Evolutionary conservation across 306 rosid species (phyloP), one percentile per base, ranked within the genome.

Genomic region (Vigna reflexopilosa): DNA sequence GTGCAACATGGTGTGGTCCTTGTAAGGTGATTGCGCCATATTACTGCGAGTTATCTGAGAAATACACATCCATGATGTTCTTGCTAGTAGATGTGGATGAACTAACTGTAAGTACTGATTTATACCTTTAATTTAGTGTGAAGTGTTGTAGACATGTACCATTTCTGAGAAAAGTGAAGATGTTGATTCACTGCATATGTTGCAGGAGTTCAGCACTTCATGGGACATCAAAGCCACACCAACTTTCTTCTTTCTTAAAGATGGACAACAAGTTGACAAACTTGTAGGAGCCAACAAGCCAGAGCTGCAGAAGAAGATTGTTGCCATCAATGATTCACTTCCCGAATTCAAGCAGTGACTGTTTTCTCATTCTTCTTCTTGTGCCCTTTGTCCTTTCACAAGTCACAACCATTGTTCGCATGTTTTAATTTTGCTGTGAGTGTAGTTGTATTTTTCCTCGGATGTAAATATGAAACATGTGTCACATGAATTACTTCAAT

Each of bases 191-290:
- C 49, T 83, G 75, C 68, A 58, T 67, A 44, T 81, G 72, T 64
- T 83, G 76, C 89, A 96, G 99, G 99, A 96, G 32, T 96, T 96
- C 68, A 93, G 98, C 85, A 81, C 94, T 75, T 83, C 97, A 12
- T 96, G 96, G 99, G 99, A 96, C 75, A 93, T 96, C 66, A 96
- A 96, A 83, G 99, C 98, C 73, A 96, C 99, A 61, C 99, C 99
- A 1, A 96, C 99, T 15, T 96, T 96, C 88, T 96, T 96, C 90
- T 91, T 96, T 87, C 93, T 96, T 12, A 86, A 80, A 85, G 90
- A 91, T 62, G 98, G 98, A 6, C 71, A 93, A 83, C 90, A 96
- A 83, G 5, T 96, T 36, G 99, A 93, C 86, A 96, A 96, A 87
- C 99, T 96, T 32, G 99, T 96, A 0, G 99, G 99, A 70, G 99